These are phyloP conservation scores for Trichopus zeylanicus DNA, from an alignment of 116 monocot genomes.

Conservation along the genomic window DNA sequence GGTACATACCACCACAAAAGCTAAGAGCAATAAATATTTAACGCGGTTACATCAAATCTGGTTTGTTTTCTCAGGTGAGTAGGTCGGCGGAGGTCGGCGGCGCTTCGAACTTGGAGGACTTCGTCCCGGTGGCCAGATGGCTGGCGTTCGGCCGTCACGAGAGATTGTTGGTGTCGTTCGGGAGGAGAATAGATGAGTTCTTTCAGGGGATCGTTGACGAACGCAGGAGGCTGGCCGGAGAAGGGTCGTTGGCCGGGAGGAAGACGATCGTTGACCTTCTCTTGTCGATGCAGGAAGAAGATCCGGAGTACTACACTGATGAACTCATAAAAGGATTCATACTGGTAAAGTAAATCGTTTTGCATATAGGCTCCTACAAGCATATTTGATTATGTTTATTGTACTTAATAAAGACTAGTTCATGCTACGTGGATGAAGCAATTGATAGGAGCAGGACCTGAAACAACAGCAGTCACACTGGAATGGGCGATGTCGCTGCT, in stretches of 20 bases:
- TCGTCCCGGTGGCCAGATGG: slow-evolving; percentile 5
- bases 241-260: not conserved
- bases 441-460: slow-evolving; percentile 6
- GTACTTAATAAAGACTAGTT: not conserved
- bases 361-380: not conserved
- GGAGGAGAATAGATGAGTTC: not conserved
- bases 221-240: not conserved
- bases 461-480: slow-evolving; percentile 5
- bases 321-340: not conserved
- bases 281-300: not conserved
- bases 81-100: too few species aligned
- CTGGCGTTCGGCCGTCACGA: not conserved
- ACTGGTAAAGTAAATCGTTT: not conserved
- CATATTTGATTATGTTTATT: not conserved
- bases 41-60: too few species aligned
- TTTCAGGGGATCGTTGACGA: slow-evolving; percentile 2
- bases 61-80: too few species aligned
- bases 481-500: slow-evolving; percentile 9
- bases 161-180: not conserved
- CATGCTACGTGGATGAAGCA: not conserved
- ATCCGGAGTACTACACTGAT: slow-evolving; percentile 7
- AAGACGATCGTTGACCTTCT: not conserved
- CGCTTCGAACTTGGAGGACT: slow-evolving; percentile 15
- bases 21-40: too few species aligned
- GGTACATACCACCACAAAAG: too few species aligned